Base-by-base conservation (phyloP, 2,329 filamentous ascomycete genomes). In the Nothophaeocryptopus gaeumannii region DNA sequence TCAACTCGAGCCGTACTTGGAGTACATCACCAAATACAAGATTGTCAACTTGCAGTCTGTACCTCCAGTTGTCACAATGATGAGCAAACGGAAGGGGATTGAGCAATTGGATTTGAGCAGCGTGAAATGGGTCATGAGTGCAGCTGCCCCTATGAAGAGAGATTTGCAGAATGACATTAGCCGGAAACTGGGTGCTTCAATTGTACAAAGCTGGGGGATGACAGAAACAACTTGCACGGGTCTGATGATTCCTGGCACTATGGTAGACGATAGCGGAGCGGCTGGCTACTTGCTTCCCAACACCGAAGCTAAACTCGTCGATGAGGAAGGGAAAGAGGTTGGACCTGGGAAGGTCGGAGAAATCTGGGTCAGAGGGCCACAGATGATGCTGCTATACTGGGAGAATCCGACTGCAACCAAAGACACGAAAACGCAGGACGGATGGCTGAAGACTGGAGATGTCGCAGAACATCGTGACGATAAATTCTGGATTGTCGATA, bases 321-420 rank as follows among this genome's bases (percentile, higher is more conserved):
- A 72, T 40, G 70, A 72, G 14, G 64, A 70, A 10, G 70, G 66
- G 11, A 70, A 67, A 1, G 70, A 73, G 46, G 68, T 72, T 2
- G 45, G 53, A 64, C 20, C 70, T 70, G 78, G 74, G 0, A 34
- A 82, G 61, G 73, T 77, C 3, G 88, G 88, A 29, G 86, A 92
- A 69, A 72, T 93, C 13, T 89, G 84, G 81, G 74, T 92, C 5
- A 76, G 80, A 1, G 86, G 80, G 0, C 88, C 86, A 2, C 88
- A 82, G 35, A 72, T 92, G 39, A 85, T 90, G 79, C 86, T 91
- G 69, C 73, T 86, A 5, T 95, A 95, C 68, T 92, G 87, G 84
- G 74, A 77, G 37, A 88, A 85, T 41, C 63, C 66, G 15, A 48
- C 58, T 1, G 70, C 69, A 1, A 72, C 69, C 1, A 65, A 63